These are phyloP conservation scores for Russula brevipes DNA, from an alignment of 768 basidiomycete species.

Conservation along the genomic window DNA sequence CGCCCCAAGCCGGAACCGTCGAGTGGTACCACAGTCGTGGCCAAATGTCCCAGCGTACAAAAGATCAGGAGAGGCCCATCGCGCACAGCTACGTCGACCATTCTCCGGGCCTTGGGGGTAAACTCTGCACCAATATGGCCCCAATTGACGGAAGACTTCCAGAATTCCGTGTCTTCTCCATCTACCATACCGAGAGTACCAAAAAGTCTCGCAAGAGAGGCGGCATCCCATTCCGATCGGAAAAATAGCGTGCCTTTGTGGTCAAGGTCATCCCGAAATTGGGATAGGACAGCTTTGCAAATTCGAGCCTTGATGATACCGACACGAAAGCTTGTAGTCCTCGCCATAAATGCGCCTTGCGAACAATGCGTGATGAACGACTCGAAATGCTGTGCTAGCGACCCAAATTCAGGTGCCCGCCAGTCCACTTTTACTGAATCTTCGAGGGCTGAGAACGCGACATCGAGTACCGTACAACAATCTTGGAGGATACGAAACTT, in stretches of 20 bases:
- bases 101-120: neutral
- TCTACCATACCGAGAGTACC: neutral
- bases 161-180: neutral
- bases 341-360: conserved; percentile 1
- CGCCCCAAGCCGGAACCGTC: neutral
- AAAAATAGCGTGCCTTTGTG: neutral
- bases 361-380: neutral
- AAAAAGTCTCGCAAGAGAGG: conserved; percentile 7
- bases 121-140: conserved; percentile 3
- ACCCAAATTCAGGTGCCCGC: conserved; percentile 10
- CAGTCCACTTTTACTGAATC: conserved; percentile 9
- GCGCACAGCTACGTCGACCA: neutral
- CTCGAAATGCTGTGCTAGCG: conserved; percentile 5
- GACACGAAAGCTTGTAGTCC: neutral
- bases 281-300: conserved; percentile 1
- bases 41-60: conserved; percentile 4
- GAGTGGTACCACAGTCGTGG: neutral
- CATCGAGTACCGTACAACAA: conserved; percentile 8
- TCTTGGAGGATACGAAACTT: conserved; percentile 3
- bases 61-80: conserved; percentile 16
- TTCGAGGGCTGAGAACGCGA: neutral
- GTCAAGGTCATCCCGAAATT: neutral
- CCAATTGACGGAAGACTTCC: neutral
- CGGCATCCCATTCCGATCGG: conserved; percentile 11
- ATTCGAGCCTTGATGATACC: neutral